phyloP scores from a whole-genome alignment of 768 basidiomycete species.

The Tricholoma matsutake region DNA sequence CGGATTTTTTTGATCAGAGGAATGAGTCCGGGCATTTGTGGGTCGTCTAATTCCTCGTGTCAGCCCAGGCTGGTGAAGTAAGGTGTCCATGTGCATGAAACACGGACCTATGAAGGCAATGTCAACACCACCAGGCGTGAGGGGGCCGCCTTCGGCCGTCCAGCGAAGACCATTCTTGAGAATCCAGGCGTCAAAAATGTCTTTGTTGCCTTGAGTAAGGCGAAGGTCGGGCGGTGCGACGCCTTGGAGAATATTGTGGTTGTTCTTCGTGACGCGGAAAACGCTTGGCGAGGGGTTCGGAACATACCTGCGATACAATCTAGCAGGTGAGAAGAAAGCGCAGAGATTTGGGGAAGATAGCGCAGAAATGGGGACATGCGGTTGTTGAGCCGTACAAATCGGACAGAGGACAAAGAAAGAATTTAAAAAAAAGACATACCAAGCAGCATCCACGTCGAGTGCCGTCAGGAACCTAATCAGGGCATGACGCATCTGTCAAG shows the following conservation, averaged over 20 bases:
- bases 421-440: conserved; percentile 50
- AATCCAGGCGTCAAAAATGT: conserved; percentile 84
- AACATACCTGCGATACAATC: conserved; percentile 57
- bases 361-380: conserved; percentile 6
- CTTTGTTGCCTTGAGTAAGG: conserved; percentile 75
- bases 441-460: conserved; percentile 78
- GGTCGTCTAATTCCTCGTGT: conserved; percentile 53
- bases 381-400: background rate
- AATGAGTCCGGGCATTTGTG: conserved; percentile 93
- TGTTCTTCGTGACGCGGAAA: conserved; percentile 93
- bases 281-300: conserved; percentile 86
- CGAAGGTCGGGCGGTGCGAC: conserved; percentile 78
- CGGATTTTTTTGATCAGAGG: conserved; percentile 85
- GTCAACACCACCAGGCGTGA: conserved; percentile 80
- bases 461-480: conserved; percentile 81
- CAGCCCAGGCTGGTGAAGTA: background rate
- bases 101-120: conserved; percentile 81
- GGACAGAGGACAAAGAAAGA: conserved; percentile 3
- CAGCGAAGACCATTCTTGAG: conserved; percentile 85
- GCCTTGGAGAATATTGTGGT: conserved; percentile 93
- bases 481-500: conserved; percentile 83
- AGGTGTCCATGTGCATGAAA: background rate
- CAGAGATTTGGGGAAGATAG: background rate
- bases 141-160: conserved; percentile 82
- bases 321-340: conserved; percentile 1